Conservation (phyloP, 768 basidiomycete species). For the Russula ochroleuca region DNA sequence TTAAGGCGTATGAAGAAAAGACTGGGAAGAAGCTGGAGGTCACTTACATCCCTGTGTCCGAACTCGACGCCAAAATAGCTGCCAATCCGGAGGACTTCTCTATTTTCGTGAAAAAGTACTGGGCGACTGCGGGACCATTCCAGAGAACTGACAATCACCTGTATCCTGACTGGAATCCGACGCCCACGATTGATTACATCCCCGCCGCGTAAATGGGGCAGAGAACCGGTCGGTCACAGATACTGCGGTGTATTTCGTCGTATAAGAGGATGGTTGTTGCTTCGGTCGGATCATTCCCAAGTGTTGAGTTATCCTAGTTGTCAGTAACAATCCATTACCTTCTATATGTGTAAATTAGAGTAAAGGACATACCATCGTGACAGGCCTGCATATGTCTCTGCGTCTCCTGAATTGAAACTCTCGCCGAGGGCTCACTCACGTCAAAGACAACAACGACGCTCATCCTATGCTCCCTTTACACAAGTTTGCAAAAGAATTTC, state of each 20-base stretch:
- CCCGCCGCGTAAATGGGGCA: neutral
- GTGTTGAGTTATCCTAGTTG: too few relatives aligned
- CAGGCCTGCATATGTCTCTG: too few relatives aligned
- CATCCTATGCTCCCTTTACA: too few relatives aligned
- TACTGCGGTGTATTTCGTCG: too few relatives aligned
- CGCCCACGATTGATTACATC: conserved; percentile 15
- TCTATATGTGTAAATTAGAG: too few relatives aligned
- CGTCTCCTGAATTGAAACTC: too few relatives aligned
- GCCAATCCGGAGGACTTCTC: conserved; percentile 20
- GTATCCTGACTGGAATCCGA: conserved; percentile 29
- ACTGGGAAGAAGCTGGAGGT: conserved; percentile 27
- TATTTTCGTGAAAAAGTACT: conserved; percentile 15
- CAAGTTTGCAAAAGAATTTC: too few relatives aligned
- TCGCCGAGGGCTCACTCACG: too few relatives aligned
- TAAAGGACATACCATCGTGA: too few relatives aligned
- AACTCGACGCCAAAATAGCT: conserved; percentile 20
- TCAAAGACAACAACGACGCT: too few relatives aligned
- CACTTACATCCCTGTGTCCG: conserved; percentile 18
- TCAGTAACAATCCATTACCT: too few relatives aligned
- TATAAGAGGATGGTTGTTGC: neutral
- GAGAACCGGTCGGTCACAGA: neutral
- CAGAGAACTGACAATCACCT: conserved; percentile 19
- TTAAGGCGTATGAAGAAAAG: conserved; percentile 24
- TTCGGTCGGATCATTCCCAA: too few relatives aligned
- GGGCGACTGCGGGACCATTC: conserved; percentile 18